These are phyloP conservation scores for Paramecium sonneborni DNA, from an alignment of 73 alveolate genomes.

Conservation along the genomic window DNA sequence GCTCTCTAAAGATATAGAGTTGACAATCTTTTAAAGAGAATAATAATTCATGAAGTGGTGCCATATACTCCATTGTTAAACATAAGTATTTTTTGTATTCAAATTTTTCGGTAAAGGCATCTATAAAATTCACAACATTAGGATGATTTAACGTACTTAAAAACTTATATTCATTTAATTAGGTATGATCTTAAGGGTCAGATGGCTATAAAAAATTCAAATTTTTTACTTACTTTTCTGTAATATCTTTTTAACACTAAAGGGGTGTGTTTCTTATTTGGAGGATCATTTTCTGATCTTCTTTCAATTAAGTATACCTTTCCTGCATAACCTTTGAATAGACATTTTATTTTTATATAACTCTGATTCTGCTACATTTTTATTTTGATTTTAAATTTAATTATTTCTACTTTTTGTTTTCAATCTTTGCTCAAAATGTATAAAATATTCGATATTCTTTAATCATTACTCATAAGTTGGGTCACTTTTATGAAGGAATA, in stretches of 20 bases:
- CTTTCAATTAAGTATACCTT: constrained; percentile 30
- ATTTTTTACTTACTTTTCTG: not conserved
- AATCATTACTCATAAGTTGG: not conserved
- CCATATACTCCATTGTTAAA: constrained; percentile 33
- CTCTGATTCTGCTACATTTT: constrained; percentile 9
- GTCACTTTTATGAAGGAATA: not conserved
- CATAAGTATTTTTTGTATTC: constrained; percentile 31
- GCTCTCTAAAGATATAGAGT: not conserved
- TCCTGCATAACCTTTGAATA: constrained; percentile 30
- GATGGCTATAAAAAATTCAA: not conserved
- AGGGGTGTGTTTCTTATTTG: not conserved
- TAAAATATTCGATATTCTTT: not conserved
- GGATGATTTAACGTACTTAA: not conserved
- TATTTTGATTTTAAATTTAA: not conserved
- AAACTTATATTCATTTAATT: not conserved
- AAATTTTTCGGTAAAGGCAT: not conserved
- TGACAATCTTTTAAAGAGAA: not conserved
- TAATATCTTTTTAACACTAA: constrained; percentile 15
- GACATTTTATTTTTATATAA: constrained; percentile 4
- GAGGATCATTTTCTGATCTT: constrained; percentile 15
- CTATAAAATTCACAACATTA: not conserved
- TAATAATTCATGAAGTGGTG: constrained; percentile 27
- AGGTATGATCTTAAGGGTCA: not conserved
- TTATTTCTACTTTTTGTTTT: not conserved
- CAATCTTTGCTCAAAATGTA: not conserved